Evolutionary conservation across 495 filamentous ascomycete species (phyloP), one percentile per base, ranked within the genome.

Genomic region (Neurospora sp.): DNA sequence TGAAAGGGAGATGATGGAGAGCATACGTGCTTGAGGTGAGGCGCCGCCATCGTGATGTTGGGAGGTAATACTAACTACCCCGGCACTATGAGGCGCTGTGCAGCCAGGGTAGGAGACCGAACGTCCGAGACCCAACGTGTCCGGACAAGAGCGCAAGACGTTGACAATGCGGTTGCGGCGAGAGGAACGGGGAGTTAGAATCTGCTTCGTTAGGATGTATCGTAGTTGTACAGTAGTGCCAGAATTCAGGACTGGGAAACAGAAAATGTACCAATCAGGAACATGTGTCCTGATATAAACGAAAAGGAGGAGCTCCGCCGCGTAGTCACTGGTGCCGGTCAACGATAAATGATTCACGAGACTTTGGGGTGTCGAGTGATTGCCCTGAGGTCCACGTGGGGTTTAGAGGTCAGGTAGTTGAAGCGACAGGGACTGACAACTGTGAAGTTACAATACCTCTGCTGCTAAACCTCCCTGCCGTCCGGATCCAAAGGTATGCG

Each of bases 11-110:
- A 75, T 66, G 24, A 66, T 66, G 28, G 54, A 34, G 28, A 34
- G 54, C 80, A 54, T 75, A 80, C 80, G 69, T 80, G 80, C 69
- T 79, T 81, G 21, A 71, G 74, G 21, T 79, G 78, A 21, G 80
- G 80, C 70, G 76, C 76, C 71, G 80, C 76, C 80, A 81, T 81
- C 72, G 66, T 75, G 73, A 69, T 21, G 54, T 66, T 66, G 54
- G 28, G 28, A 36, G 31, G 54, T 17, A 34, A 17, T 34, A 19
- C 15, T 17, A 66, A 9, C 54, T 66, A 66, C 15, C 54, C 54
- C 54, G 54, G 54, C 54, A 66, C 54, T 66, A 34, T 34, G 54
- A 66, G 54, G 54, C 28, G 54, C 54, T 66, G 54, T 36, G 54
- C 15, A 66, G 54, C 54, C 24, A 34, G 28, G 54, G 54, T 17